Conservation (phyloP, 106 monocot species). For the Amphibolis antarctica region DNA sequence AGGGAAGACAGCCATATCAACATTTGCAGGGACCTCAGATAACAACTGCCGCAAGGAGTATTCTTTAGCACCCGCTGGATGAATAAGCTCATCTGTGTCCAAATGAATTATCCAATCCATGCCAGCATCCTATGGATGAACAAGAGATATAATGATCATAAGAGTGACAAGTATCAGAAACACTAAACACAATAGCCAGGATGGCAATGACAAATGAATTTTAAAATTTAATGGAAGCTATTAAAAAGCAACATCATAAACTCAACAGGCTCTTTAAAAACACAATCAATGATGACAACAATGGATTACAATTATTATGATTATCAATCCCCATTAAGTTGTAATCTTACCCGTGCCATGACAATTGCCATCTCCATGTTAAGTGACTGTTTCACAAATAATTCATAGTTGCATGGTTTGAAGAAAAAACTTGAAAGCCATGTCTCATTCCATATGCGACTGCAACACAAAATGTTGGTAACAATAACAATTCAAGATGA, state of each 20-base stretch:
- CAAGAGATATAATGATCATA: neutral
- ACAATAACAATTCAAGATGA: neutral
- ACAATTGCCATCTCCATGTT: slow-evolving; percentile 99
- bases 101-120: slow-evolving; percentile 98
- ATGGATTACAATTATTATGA: neutral
- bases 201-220: neutral
- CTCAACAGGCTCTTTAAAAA: neutral
- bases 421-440: slow-evolving; percentile 94
- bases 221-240: neutral
- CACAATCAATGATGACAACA: neutral
- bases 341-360: slow-evolving; percentile 70
- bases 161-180: neutral
- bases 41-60: slow-evolving; percentile 76
- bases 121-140: slow-evolving; percentile 45
- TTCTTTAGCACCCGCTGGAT: slow-evolving; percentile 79
- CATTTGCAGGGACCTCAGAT: slow-evolving; percentile 62
- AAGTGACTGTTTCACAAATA: slow-evolving; percentile 98
- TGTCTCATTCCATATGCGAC: slow-evolving; percentile 96
- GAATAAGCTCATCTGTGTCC: slow-evolving; percentile 87
- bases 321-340: neutral
- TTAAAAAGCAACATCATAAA: neutral
- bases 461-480: slow-evolving; percentile 20
- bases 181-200: neutral
- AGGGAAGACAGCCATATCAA: slow-evolving; percentile 96
- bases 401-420: slow-evolving; percentile 96